Evolutionary conservation across 306 rosid genomes (phyloP).

Genomic region (Cicer cuneatum): DNA sequence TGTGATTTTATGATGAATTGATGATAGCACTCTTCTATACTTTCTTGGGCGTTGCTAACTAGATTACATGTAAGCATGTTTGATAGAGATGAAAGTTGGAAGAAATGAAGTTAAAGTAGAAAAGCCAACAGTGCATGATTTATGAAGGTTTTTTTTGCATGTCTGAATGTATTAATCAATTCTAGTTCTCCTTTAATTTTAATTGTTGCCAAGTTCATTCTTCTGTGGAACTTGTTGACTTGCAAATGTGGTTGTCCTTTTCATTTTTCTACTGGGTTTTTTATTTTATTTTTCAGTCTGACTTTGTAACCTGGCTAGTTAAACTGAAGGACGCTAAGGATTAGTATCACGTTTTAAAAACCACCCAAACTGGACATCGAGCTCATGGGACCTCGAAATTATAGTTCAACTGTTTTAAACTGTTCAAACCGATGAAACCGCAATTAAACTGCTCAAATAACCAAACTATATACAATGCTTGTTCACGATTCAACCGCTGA

Average conservation of each 20-base stretch:
- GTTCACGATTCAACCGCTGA: no score
- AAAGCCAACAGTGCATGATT: neutral
- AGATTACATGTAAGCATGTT: neutral
- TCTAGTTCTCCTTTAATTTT: neutral
- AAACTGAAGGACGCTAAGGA: neutral
- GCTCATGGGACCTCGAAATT: no score
- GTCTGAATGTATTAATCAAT: neutral
- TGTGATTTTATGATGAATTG: slow-evolving; percentile 1
- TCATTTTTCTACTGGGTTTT: neutral
- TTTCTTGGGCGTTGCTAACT: neutral
- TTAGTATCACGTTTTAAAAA: neutral
- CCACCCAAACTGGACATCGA: no score
- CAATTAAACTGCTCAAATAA: no score
- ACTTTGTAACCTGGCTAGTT: neutral
- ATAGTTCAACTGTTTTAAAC: no score
- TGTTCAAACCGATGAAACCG: no score
- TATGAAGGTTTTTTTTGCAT: neutral
- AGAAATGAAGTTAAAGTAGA: neutral
- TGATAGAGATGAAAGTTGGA: neutral
- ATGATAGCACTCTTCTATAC: neutral
- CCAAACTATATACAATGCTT: no score
- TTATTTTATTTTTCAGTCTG: neutral
- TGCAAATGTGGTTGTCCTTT: neutral
- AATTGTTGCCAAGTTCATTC: neutral
- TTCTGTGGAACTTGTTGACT: no score